phyloP scores from a whole-genome alignment of 306 rosid genomes.

The Gastrolobium villosum region DNA sequence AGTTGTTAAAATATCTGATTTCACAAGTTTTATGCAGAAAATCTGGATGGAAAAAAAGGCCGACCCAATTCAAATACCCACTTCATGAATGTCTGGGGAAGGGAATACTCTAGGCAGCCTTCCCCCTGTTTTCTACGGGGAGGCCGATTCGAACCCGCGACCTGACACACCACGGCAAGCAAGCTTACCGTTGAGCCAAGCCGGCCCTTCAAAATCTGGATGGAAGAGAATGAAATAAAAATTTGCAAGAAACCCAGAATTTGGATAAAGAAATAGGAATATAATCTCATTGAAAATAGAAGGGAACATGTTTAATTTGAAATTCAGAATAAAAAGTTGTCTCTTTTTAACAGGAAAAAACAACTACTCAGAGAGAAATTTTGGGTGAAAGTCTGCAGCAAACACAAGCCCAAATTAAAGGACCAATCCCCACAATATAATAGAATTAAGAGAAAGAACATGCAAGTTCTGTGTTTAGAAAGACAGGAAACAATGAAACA shows the following conservation, averaged over 20 bases:
- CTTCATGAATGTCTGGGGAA: too few species aligned
- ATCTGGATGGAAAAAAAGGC: background rate
- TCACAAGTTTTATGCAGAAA: constrained; percentile 11
- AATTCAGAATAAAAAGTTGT: background rate
- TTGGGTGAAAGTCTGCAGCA: background rate
- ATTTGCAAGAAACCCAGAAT: background rate
- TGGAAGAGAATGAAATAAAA: background rate
- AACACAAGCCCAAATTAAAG: background rate
- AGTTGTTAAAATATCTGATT: background rate
- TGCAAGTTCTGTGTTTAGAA: too few species aligned
- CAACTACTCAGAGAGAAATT: constrained; percentile 22
- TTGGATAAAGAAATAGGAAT: background rate
- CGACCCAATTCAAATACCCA: too few species aligned
- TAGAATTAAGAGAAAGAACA: background rate
- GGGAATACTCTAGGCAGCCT: too few species aligned
- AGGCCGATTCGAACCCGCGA: too few species aligned
- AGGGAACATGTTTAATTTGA: background rate
- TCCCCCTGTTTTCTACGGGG: too few species aligned
- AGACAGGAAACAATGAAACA: background rate
- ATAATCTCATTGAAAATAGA: constrained; percentile 6
- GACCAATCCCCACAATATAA: constrained; percentile 12
- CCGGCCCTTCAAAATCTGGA: background rate
- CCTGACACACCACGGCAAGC: too few species aligned
- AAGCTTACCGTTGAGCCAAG: too few species aligned
- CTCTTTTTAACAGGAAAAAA: background rate